Evolutionary conservation across 2,329 filamentous ascomycete genomes (phyloP), one percentile per base, ranked within the genome.

Genomic region (Monosporascus sp.): DNA sequence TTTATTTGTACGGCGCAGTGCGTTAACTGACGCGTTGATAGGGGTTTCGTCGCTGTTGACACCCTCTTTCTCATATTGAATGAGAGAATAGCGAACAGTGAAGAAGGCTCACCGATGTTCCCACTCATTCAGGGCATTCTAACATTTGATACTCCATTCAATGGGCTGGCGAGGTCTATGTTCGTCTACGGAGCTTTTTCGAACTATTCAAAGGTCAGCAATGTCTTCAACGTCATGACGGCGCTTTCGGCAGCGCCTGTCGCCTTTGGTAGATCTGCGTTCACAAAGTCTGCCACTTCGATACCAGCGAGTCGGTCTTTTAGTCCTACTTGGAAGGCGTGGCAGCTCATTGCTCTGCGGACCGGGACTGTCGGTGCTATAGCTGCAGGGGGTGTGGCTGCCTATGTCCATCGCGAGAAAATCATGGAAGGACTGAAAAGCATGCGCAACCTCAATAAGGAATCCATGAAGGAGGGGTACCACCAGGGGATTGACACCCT

Each of bases 101-200:
- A 66, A 26, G 58, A 70, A 7, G 59, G 61, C 1, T 55, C 61
- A 2, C 78, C 85, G 48, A 83, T 91, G 69, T 95, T 95, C 68
- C 91, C 91, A 0, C 81, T 89, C 51, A 87, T 95, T 55, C 87
- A 90, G 63, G 91, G 88, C 49, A 78, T 95, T 17, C 76, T 95
- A 37, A 84, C 89, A 7, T 94, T 94, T 63, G 91, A 96, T 69
- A 96, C 91, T 0, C 91, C 91, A 0, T 95, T 87, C 70, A 84
- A 90, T 53, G 86, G 86, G 7, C 77, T 83, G 17, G 77, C 80
- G 3, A 71, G 80, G 14, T 79, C 77, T 48, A 81, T 83, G 78
- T 82, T 83, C 55, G 80, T 82, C 45, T 83, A 83, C 57, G 80
- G 80, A 45, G 80, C 79, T 35, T 82, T 83, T 52, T 80, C 78